Evolutionary conservation across 225 moss, liverwort and hornwort genomes (phyloP).

Genomic region (Sphagnum contortum): DNA sequence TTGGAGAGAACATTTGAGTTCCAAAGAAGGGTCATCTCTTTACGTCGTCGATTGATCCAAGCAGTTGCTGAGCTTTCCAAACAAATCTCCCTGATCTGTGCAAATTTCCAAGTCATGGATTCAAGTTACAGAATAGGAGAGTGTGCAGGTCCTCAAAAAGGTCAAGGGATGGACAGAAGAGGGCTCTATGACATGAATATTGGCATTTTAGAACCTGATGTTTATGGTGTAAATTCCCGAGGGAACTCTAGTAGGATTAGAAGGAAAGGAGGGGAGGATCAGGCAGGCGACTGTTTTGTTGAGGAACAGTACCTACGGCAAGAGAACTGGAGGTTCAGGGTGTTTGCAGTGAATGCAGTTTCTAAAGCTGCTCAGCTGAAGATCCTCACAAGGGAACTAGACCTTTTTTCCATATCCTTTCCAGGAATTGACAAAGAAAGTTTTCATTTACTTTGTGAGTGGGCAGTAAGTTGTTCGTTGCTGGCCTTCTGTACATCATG

Average conservation of each 20-base stretch:
- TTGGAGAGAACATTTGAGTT: slow-evolving; percentile 58
- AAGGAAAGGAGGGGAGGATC: no score
- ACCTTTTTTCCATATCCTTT: slow-evolving; percentile 48
- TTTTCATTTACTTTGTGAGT: slow-evolving; percentile 29
- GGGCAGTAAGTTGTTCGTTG: slow-evolving; percentile 44
- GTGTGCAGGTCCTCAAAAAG: no score
- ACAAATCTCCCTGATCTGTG: not conserved
- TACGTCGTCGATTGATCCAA: slow-evolving; percentile 45
- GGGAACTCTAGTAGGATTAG: no score
- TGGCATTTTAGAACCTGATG: no score
- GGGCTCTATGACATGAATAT: no score
- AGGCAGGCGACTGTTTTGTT: not conserved
- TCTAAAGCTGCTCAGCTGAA: slow-evolving; percentile 23
- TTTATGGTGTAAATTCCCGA: no score
- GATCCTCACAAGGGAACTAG: slow-evolving; percentile 38
- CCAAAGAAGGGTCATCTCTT: slow-evolving; percentile 53
- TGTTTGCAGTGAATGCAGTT: slow-evolving; percentile 29
- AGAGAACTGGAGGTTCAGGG: slow-evolving; percentile 29
- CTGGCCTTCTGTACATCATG: slow-evolving; percentile 37
- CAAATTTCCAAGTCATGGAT: not conserved
- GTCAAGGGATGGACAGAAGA: no score
- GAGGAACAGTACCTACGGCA: slow-evolving; percentile 17
- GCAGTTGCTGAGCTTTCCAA: slow-evolving; percentile 24
- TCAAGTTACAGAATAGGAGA: not conserved
- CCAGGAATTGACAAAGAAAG: slow-evolving; percentile 33